These are phyloP conservation scores for Hericium rajendrae DNA, from an alignment of 768 basidiomycete genomes.

Conservation along the genomic window DNA sequence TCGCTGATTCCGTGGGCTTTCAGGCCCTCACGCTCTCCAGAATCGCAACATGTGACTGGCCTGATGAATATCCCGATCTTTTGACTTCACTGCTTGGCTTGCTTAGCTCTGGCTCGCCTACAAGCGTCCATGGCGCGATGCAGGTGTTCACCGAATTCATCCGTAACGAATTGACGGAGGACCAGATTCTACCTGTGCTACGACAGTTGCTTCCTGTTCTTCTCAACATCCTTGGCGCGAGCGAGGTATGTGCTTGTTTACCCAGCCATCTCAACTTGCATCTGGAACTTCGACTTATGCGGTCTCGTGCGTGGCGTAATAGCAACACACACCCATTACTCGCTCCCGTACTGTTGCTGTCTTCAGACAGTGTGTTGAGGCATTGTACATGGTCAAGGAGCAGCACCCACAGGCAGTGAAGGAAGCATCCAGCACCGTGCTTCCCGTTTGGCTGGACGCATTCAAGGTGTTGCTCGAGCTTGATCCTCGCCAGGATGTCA, in stretches of 20 bases:
- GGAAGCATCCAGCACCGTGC: conserved; percentile 68
- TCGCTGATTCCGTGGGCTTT: neutral
- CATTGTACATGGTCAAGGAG: conserved; percentile 92
- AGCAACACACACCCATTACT: conserved; percentile 71
- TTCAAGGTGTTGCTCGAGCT: conserved; percentile 67
- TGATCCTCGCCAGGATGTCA: conserved; percentile 56
- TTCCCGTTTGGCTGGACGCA: conserved; percentile 88
- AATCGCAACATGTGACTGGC: conserved; percentile 91
- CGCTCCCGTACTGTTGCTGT: conserved; percentile 80
- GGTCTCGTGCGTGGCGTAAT: neutral
- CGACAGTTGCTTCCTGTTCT: conserved; percentile 82
- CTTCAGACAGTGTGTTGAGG: conserved; percentile 82
- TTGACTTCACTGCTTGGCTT: conserved; percentile 65
- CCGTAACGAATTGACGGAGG: conserved; percentile 85
- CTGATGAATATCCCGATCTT: conserved; percentile 92
- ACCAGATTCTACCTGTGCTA: conserved; percentile 90
- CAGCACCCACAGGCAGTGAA: conserved; percentile 82
- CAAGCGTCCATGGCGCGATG: conserved; percentile 91
- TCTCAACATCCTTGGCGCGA: conserved; percentile 66
- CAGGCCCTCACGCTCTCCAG: conserved; percentile 84
- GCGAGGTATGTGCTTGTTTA: conserved; percentile 39
- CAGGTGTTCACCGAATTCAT: conserved; percentile 93
- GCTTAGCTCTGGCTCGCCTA: conserved; percentile 60
- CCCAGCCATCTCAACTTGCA: neutral
- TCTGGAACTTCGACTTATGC: neutral